Conservation (phyloP, 768 basidiomycete species). For the Pleurotus ostreatus region DNA sequence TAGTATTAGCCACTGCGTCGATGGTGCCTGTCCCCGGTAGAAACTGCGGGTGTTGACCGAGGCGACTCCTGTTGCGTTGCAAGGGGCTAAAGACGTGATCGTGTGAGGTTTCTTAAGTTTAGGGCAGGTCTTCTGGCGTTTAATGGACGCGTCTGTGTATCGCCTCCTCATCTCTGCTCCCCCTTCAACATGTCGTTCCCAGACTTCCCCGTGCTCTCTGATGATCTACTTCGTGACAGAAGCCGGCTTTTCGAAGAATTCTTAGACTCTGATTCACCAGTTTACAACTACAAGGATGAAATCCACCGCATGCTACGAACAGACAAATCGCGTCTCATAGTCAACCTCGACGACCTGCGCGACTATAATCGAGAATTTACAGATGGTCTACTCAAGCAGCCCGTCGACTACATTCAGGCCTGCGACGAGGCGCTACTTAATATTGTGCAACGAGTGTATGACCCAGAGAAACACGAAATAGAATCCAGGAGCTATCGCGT, state of each 20-base stretch:
- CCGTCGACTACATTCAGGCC: constrained; percentile 82
- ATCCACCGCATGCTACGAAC: constrained; percentile 78
- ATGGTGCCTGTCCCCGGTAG: too few relatives aligned
- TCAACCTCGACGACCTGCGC: constrained; percentile 95
- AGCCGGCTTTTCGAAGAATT: constrained; percentile 83
- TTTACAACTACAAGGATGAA: constrained; percentile 83
- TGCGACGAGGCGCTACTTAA: constrained; percentile 81
- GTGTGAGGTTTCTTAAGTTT: neutral
- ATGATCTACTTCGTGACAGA: constrained; percentile 70
- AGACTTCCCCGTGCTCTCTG: constrained; percentile 63
- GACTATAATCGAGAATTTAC: constrained; percentile 87
- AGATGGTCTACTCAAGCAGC: constrained; percentile 85
- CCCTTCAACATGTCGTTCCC: constrained; percentile 34
- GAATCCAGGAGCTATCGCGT: constrained; percentile 79
- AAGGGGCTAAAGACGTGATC: too few relatives aligned
- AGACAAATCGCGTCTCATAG: constrained; percentile 83
- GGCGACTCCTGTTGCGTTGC: too few relatives aligned
- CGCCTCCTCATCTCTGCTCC: constrained; percentile 8
- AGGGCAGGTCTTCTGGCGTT: constrained; percentile 13
- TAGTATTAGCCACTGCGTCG: too few relatives aligned
- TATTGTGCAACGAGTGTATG: constrained; percentile 70
- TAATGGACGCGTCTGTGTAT: constrained; percentile 10
- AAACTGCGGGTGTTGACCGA: too few relatives aligned
- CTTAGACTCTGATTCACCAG: constrained; percentile 58
- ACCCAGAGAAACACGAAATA: constrained; percentile 78